A percentile compares a stretch with the other conserved stretches of the same genome.
These are phyloP conservation scores for Penicillium sp. DNA, from an alignment of 2,329 filamentous ascomycete species.

Conservation along the genomic window DNA sequence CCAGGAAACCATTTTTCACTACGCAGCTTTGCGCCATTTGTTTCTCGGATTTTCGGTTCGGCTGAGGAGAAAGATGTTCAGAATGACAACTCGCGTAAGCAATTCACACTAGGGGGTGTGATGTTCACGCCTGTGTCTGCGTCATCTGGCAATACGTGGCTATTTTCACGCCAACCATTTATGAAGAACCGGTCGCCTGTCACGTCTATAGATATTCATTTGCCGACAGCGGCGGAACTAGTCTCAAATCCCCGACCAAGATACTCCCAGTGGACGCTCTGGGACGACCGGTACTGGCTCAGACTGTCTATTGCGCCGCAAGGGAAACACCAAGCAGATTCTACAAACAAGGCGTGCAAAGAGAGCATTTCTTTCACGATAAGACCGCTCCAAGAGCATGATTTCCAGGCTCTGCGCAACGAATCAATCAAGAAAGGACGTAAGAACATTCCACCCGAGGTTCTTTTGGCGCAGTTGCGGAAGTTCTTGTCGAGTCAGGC, in stretches of 20 bases:
- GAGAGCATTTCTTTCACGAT: conserved; percentile 32
- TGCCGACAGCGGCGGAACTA: not conserved
- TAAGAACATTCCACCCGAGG: not conserved
- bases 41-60: conserved; percentile 41
- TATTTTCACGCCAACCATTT: conserved; percentile 40
- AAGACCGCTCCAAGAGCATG: conserved; percentile 38
- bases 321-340: not conserved
- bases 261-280: conserved; percentile 43
- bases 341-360: not conserved
- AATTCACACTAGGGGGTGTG: conserved; percentile 51
- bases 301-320: conserved; percentile 38
- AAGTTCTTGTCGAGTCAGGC: conserved; percentile 28
- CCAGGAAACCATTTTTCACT: conserved; percentile 43
- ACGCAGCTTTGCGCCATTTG: conserved; percentile 43
- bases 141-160: conserved; percentile 28
- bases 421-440: not conserved
- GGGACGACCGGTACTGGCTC: conserved; percentile 60
- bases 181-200: conserved; percentile 28
- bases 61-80: not conserved
- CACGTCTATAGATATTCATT: conserved; percentile 18
- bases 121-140: conserved; percentile 45
- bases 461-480: conserved; percentile 1
- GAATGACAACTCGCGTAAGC: conserved; percentile 35
- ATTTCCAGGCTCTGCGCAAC: conserved; percentile 25
- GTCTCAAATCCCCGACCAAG: not conserved